Evolutionary conservation across 306 rosid genomes (phyloP).

Genomic region (Neltuma alba): DNA sequence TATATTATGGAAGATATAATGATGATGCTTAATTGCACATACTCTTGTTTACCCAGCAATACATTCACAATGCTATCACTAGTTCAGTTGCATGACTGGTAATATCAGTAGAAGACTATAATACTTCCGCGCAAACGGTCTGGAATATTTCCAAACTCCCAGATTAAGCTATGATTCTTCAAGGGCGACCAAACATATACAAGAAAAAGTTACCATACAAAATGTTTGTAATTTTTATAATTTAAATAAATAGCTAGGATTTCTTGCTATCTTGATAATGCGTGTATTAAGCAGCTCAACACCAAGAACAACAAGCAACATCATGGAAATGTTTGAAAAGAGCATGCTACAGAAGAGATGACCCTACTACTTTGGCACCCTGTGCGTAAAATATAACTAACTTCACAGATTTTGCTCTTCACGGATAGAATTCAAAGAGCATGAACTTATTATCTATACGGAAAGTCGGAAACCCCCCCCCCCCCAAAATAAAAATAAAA

Average conservation of each 20-base stretch:
- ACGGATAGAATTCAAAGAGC: slow-evolving; percentile 14
- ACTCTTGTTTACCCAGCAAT: neutral
- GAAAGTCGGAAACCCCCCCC: neutral
- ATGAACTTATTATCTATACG: slow-evolving; percentile 15
- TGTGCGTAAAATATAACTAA: slow-evolving; percentile 1
- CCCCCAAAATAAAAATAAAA: neutral
- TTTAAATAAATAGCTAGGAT: neutral
- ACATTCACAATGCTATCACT: slow-evolving; percentile 16
- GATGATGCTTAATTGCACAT: neutral
- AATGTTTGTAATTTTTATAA: slow-evolving; percentile 8
- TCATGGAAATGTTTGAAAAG: slow-evolving; percentile 25
- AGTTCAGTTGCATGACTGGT: slow-evolving; percentile 8
- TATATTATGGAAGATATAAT: neutral
- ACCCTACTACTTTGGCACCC: slow-evolving; percentile 8
- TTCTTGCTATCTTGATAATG: slow-evolving; percentile 13
- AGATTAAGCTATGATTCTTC: neutral
- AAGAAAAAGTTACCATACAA: neutral
- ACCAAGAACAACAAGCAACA: slow-evolving; percentile 25
- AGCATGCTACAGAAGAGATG: neutral
- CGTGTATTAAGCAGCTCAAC: neutral
- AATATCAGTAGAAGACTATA: slow-evolving; percentile 7
- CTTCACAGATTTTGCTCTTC: slow-evolving; percentile 4
- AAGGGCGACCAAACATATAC: neutral
- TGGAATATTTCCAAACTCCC: neutral
- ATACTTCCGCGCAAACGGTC: neutral